A percentile compares a stretch with the other conserved stretches of the same genome.
phyloP scores from a whole-genome alignment of 352 stramenopile genomes.

The Phytophthora pluvialis region DNA sequence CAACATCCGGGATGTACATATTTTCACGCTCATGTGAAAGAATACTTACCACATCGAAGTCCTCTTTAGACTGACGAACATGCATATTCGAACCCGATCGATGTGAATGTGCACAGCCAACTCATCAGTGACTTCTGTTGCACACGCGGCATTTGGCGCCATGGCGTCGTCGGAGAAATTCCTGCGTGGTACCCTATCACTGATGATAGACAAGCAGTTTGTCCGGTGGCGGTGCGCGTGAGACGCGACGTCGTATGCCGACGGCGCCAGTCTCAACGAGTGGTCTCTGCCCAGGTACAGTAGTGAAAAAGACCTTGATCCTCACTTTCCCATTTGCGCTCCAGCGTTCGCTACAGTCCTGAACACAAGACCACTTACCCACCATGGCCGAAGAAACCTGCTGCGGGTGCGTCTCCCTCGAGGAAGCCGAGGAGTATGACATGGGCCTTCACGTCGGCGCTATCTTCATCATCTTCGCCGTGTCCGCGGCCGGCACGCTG shows the following conservation, averaged over 20 bases:
- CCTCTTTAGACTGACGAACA: background rate
- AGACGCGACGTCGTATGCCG: constrained; percentile 5
- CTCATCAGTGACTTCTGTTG: background rate
- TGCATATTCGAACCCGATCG: background rate
- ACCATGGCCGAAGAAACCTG: constrained; percentile 47
- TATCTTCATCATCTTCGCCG: constrained; percentile 63
- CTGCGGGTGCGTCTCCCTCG: constrained; percentile 48
- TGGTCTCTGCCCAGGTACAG: constrained; percentile 3
- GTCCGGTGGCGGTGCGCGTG: constrained; percentile 6
- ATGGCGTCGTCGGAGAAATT: background rate
- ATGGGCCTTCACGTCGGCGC: constrained; percentile 53
- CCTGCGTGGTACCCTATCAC: background rate
- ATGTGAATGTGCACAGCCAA: background rate
- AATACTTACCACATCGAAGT: too few relatives aligned
- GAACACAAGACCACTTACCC: background rate
- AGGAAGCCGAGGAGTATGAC: constrained; percentile 50
- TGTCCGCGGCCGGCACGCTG: constrained; percentile 49
- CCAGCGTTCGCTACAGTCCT: constrained; percentile 26
- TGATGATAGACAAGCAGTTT: constrained; percentile 3
- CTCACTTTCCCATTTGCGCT: constrained; percentile 14
- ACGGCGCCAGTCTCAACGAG: constrained; percentile 3
- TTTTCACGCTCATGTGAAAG: too few relatives aligned
- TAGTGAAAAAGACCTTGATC: background rate
- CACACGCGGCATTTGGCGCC: background rate
- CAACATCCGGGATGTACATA: too few relatives aligned